Percentiles rank a stretch among this genome's conserved stretches.
Conservation (phyloP, 2,329 filamentous ascomycete species). For the Chrysoporthe puriensis region DNA sequence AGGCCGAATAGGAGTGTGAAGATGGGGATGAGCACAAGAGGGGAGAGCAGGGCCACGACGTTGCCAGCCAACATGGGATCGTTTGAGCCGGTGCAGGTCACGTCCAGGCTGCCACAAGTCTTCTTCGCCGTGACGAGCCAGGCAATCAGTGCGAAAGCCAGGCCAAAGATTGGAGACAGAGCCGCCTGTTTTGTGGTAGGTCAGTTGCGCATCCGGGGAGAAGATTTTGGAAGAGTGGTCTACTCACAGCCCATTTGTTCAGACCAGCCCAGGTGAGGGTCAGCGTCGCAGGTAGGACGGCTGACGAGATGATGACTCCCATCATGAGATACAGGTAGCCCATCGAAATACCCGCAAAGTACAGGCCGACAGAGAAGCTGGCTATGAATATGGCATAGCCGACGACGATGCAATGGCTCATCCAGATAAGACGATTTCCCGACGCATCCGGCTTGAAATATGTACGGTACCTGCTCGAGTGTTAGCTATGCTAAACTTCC, state of each 20-base stretch:
- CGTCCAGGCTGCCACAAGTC: conserved; percentile 68
- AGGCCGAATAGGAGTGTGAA: conserved; percentile 71
- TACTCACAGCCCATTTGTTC: conserved; percentile 65
- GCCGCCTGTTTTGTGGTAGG: conserved; percentile 49
- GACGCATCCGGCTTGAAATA: conserved; percentile 80
- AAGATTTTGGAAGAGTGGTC: neutral
- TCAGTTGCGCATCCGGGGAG: neutral
- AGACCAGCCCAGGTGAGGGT: conserved; percentile 82
- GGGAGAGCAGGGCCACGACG: conserved; percentile 78
- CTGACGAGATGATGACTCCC: conserved; percentile 87
- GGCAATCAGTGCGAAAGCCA: conserved; percentile 69
- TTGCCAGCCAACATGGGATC: conserved; percentile 88
- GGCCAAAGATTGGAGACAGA: conserved; percentile 69
- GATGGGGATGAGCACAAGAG: conserved; percentile 73
- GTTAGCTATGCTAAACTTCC: neutral
- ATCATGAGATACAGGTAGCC: conserved; percentile 88
- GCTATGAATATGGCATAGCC: conserved; percentile 77
- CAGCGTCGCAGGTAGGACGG: conserved; percentile 80
- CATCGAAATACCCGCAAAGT: conserved; percentile 78
- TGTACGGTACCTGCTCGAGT: conserved; percentile 63
- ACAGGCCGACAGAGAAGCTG: conserved; percentile 74
- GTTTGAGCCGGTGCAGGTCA: conserved; percentile 80
- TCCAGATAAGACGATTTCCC: conserved; percentile 77
- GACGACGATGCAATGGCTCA: conserved; percentile 74
- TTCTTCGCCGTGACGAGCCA: conserved; percentile 79